Evolutionary conservation across 2,329 filamentous ascomycete genomes (phyloP), one percentile per base, ranked within the genome.

Genomic region (Trichoderma harzianum): DNA sequence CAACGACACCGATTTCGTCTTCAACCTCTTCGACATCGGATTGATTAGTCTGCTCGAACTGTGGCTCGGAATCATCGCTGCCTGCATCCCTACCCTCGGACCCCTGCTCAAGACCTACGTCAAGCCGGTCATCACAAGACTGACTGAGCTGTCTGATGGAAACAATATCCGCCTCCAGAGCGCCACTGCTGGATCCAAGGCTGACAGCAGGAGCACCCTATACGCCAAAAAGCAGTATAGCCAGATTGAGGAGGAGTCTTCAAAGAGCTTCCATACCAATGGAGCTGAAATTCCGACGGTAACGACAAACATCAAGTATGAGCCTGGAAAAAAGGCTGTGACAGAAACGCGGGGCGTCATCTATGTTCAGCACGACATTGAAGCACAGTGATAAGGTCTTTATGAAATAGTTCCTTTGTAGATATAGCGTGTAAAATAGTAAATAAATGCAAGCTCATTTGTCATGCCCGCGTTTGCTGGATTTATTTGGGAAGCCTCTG

Each of bases 51-150:
- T 80, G 39, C 78, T 81, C 32, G 83, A 85, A 74, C 76, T 83
- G 7, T 78, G 79, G 36, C 74, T 84, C 14, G 83, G 82, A 47
- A 80, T 85, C 63, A 81, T 84, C 73, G 79, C 80, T 5, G 82
- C 82, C 1, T 83, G 82, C 70, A 80, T 84, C 3, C 84, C 83
- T 6, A 83, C 83, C 1, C 77, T 84, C 18, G 82, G 82, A 18
- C 81, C 81, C 16, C 77, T 84, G 14, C 77, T 83, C 72, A 80
- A 79, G 30, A 73, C 73, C 18, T 73, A 75, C 57, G 72, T 75
- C 53, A 75, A 75, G 58, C 74, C 74, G 3, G 71, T 70, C 32
- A 71, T 75, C 57, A 72, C 72, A 39, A 75, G 73, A 65, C 69
- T 73, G 18, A 51, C 66, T 7, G 24, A 43, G 21, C 39, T 32